Conservation (phyloP, 2,329 filamentous ascomycete species). For the Trichoderma asperellum region DNA sequence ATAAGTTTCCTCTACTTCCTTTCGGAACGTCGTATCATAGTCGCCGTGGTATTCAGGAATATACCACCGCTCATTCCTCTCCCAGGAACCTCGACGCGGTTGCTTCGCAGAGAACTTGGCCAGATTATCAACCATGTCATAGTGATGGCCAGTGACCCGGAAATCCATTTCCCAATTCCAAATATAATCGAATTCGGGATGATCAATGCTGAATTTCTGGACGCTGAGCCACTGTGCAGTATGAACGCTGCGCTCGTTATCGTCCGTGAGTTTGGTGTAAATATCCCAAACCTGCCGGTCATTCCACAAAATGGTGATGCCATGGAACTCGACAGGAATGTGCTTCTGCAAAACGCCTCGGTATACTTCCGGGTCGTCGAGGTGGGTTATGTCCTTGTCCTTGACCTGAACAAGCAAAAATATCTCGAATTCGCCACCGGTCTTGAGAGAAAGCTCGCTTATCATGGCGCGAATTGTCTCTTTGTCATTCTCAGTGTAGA, state of each 20-base stretch:
- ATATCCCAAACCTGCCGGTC: slow-evolving; percentile 73
- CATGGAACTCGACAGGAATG: slow-evolving; percentile 70
- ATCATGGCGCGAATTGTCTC: slow-evolving; percentile 79
- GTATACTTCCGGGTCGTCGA: slow-evolving; percentile 62
- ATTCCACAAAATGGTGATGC: slow-evolving; percentile 75
- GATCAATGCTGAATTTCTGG: slow-evolving; percentile 74
- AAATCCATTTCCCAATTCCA: slow-evolving; percentile 92
- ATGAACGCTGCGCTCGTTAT: slow-evolving; percentile 57
- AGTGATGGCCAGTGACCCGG: slow-evolving; percentile 78
- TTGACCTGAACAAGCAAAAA: slow-evolving; percentile 81
- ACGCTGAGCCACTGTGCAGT: slow-evolving; percentile 71
- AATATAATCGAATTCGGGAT: slow-evolving; percentile 78
- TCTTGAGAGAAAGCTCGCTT: slow-evolving; percentile 73
- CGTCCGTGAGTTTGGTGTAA: slow-evolving; percentile 75
- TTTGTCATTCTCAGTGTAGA: slow-evolving; percentile 78
- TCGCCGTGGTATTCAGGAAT: slow-evolving; percentile 70
- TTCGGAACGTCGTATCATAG: slow-evolving; percentile 69
- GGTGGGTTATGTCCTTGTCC: slow-evolving; percentile 61
- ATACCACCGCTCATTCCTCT: slow-evolving; percentile 73
- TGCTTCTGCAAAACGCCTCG: slow-evolving; percentile 61
- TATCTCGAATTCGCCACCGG: slow-evolving; percentile 80
- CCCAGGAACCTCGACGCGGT: slow-evolving; percentile 74
- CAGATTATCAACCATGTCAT: slow-evolving; percentile 73
- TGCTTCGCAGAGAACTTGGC: slow-evolving; percentile 66
- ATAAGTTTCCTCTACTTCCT: slow-evolving; percentile 60